phyloP scores from a whole-genome alignment of 2,329 filamentous ascomycete genomes.

The Fusarium incarnatum region DNA sequence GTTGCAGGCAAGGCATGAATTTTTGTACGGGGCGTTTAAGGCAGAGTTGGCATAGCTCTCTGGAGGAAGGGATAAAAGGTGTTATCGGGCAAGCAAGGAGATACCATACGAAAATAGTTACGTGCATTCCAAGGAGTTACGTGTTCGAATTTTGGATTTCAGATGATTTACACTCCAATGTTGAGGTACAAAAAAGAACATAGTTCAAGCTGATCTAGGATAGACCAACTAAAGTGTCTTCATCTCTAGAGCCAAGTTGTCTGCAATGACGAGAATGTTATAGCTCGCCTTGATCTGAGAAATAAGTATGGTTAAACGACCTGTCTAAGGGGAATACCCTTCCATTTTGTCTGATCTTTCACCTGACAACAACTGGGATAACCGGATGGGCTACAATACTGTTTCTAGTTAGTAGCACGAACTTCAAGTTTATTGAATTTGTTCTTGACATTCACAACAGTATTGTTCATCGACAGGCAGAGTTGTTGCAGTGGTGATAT shows the following conservation, averaged over 20 bases:
- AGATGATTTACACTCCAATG: neutral
- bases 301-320: neutral
- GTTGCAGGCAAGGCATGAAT: conserved; percentile 9
- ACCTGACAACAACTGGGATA: neutral
- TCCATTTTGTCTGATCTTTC: neutral
- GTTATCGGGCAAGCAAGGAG: conserved; percentile 29
- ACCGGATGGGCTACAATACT: neutral
- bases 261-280: neutral
- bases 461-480: too few relatives aligned
- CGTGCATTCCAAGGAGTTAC: conserved; percentile 6
- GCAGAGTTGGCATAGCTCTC: conserved; percentile 18
- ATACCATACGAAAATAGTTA: conserved; percentile 40
- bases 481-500: too few relatives aligned
- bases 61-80: conserved; percentile 19
- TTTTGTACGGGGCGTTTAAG: conserved; percentile 38
- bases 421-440: too few relatives aligned
- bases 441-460: too few relatives aligned
- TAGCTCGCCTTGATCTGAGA: neutral
- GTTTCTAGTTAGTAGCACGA: too few relatives aligned
- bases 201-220: neutral
- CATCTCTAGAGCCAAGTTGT: neutral
- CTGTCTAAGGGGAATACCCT: neutral
- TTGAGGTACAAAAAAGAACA: neutral
- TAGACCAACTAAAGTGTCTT: neutral
- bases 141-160: neutral